Percentiles rank a stretch among this genome's conserved stretches.
phyloP scores from a whole-genome alignment of 805 yeast species.

The Yarrowia alimentaria region DNA sequence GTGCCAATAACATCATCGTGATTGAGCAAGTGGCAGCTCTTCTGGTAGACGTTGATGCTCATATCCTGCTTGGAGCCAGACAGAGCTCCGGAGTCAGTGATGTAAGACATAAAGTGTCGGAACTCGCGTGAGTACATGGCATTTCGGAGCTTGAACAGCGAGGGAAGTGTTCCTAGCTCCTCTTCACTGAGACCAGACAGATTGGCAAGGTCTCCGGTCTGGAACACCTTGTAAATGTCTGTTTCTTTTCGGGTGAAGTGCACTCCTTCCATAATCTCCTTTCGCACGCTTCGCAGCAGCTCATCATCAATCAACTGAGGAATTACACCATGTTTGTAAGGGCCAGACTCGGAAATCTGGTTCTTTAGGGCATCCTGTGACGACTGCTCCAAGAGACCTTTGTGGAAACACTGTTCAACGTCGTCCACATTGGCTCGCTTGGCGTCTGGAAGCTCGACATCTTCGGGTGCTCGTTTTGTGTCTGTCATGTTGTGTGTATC shows the following conservation, averaged over 20 bases:
- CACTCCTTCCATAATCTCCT: conserved; percentile 77
- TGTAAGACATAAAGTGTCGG: conserved; percentile 69
- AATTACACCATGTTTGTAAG: conserved; percentile 90
- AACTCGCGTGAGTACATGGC: conserved; percentile 86
- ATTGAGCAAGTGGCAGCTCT: conserved; percentile 89
- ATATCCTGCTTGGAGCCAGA: conserved; percentile 91
- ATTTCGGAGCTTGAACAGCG: conserved; percentile 72
- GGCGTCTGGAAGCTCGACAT: conserved; percentile 6
- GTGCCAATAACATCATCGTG: conserved; percentile 99
- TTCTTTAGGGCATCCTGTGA: conserved; percentile 17
- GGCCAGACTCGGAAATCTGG: conserved; percentile 57
- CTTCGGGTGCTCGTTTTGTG: conserved; percentile 14
- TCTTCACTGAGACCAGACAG: conserved; percentile 77
- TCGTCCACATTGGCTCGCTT: conserved; percentile 19
- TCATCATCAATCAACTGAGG: conserved; percentile 70
- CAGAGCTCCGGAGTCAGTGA: conserved; percentile 84
- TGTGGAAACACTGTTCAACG: conserved; percentile 22
- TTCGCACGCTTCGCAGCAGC: conserved; percentile 72
- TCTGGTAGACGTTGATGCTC: conserved; percentile 85
- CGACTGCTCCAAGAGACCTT: conserved; percentile 5
- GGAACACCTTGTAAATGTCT: conserved; percentile 83
- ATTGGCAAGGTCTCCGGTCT: conserved; percentile 89
- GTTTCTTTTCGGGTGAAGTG: conserved; percentile 95
- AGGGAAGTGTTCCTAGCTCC: conserved; percentile 71
- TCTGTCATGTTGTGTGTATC: conserved; percentile 13